Evolutionary conservation across 768 basidiomycete genomes (phyloP).

Genomic region (Pisolithus microcarpus): DNA sequence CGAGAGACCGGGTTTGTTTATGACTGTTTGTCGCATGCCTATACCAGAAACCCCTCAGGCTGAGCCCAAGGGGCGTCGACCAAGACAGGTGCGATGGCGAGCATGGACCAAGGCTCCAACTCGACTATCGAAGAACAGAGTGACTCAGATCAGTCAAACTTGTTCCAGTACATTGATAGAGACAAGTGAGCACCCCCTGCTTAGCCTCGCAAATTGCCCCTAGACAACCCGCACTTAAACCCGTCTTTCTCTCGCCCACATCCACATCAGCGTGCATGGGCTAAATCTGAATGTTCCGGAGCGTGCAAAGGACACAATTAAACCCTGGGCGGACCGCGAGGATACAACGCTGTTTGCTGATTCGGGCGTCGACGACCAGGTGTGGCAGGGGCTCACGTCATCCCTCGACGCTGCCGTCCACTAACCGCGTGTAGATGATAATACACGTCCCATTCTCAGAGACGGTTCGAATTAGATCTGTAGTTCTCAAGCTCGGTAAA

Average conservation of each 20-base stretch:
- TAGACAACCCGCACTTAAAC: background rate
- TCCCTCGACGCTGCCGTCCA: constrained; percentile 4
- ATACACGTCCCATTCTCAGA: constrained; percentile 77
- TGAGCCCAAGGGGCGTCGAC: background rate
- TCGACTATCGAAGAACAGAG: constrained; percentile 41
- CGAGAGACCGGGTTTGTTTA: background rate
- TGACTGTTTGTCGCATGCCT: constrained; percentile 14
- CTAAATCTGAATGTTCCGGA: constrained; percentile 78
- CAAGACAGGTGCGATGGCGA: constrained; percentile 4
- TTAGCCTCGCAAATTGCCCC: background rate
- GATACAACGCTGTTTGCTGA: constrained; percentile 59
- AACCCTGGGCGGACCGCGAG: constrained; percentile 76
- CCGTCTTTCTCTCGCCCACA: background rate
- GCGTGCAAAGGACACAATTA: constrained; percentile 67
- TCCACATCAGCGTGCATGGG: constrained; percentile 57
- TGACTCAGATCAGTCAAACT: constrained; percentile 45
- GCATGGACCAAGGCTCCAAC: constrained; percentile 22
- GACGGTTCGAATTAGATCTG: constrained; percentile 67
- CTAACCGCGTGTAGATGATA: constrained; percentile 48
- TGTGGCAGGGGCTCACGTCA: constrained; percentile 21
- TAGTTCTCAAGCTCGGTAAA: constrained; percentile 72
- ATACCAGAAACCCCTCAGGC: constrained; percentile 6
- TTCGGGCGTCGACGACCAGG: constrained; percentile 84
- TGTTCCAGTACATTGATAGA: constrained; percentile 56
- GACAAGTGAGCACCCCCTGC: constrained; percentile 46